Evolutionary conservation across 331 rosid genomes (phyloP), one percentile per base, ranked within the genome.

Genomic region (Phaseolus coccineus): DNA sequence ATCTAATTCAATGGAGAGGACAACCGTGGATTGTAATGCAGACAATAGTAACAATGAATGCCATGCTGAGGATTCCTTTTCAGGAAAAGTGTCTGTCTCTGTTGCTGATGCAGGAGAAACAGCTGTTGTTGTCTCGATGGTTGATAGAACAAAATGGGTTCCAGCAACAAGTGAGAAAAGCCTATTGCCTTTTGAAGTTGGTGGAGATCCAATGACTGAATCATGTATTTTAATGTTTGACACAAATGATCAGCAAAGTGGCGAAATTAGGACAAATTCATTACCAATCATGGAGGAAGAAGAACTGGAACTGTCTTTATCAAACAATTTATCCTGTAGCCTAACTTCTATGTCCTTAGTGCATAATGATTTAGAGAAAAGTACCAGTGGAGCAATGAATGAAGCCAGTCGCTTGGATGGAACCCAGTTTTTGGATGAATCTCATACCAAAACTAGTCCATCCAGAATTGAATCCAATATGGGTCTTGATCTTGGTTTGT

Each of bases 21-120:
- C 62, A 62, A 59, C 71, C 19, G 13, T 80, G 62, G 86, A 83
- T 70, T 48, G n/a, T 71, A 82, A 77, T 79, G 81, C 77, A 65
- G 89, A 79, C 66, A 79, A 79, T 79, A 51, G 56, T 47, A 88
- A 59, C 80, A 51, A 35, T 57, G 81, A 81, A 71, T 73, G 87
- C 76, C 85, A 75, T 40, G 79, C 59, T 53, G 84, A 84, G 78
- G 91, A 81, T 68, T 84, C 83, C 81, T 82, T 88, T 85, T 85
- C 92, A 48, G 76, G 92, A 73, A 90, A 87, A 87, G 89, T 95
- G 42, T 93, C 91, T 44, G 88, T 95, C 57, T 88, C 94, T 71
- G 93, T 91, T 78, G 97, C 94, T 77, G 99, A 95, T 90, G 57
- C 89, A 39, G 99, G 98, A 77, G 98, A 95, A 84, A 93, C 94